Evolutionary conservation across 2,329 filamentous ascomycete genomes (phyloP).

Genomic region (Xylariaceae sp.): DNA sequence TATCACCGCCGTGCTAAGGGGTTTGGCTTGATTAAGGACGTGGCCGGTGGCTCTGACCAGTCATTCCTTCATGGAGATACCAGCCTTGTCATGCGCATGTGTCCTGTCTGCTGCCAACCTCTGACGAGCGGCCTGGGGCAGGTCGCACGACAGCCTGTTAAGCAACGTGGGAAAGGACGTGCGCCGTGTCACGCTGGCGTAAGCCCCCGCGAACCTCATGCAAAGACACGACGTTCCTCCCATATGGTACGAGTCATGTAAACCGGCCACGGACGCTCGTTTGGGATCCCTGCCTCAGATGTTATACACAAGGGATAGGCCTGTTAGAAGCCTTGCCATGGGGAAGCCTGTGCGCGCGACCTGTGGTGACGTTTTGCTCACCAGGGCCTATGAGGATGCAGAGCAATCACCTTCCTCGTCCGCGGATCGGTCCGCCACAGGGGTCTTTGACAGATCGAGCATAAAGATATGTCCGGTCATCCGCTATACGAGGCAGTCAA

Average conservation of each 20-base stretch:
- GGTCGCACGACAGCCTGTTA: conserved; percentile 24
- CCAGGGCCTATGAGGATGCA: conserved; percentile 15
- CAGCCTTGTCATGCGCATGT: conserved; percentile 24
- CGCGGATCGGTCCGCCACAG: conserved; percentile 11
- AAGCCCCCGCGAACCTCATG: conserved; percentile 19
- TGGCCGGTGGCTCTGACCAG: conserved; percentile 15
- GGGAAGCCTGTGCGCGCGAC: conserved; percentile 21
- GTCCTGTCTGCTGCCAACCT: conserved; percentile 17
- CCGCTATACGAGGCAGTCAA: conserved; percentile 19
- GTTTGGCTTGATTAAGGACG: conserved; percentile 5
- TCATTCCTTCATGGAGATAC: conserved; percentile 9
- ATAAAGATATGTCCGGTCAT: conserved; percentile 5
- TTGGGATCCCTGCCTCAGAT: conserved; percentile 14
- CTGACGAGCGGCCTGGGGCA: conserved; percentile 10
- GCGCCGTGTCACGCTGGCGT: conserved; percentile 24
- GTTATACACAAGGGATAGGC: conserved; percentile 2
- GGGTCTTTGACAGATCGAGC: no score
- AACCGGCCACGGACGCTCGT: conserved; percentile 20
- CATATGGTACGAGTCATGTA: conserved; percentile 22
- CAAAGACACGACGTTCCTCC: conserved; percentile 20
- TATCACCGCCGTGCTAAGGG: conserved; percentile 24
- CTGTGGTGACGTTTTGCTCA: conserved; percentile 16
- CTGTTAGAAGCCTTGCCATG: conserved; percentile 13
- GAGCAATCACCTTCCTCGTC: conserved; percentile 12
- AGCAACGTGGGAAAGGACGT: conserved; percentile 23